Conservation (phyloP, 2,329 filamentous ascomycete genomes). For the Sodiomyces alkalinus region DNA sequence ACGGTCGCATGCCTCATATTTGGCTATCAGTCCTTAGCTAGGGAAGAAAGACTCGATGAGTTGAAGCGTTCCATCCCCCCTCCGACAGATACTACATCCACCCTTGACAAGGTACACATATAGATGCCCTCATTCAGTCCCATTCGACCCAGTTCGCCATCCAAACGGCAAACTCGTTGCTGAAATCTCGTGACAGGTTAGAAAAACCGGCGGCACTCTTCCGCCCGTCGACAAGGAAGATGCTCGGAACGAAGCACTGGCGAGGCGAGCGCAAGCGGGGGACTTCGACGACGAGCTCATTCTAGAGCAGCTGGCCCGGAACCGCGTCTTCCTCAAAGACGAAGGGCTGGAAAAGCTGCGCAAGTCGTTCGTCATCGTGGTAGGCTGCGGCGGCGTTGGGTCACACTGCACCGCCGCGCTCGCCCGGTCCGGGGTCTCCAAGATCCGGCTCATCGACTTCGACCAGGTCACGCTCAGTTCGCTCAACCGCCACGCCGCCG, state of each 20-base stretch:
- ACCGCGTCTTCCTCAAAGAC: conserved; percentile 77
- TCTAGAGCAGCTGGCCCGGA: conserved; percentile 84
- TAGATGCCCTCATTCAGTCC: neutral
- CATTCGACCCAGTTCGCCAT: neutral
- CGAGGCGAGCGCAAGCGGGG: conserved; percentile 42
- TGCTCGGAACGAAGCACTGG: conserved; percentile 40
- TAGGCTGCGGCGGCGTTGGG: conserved; percentile 88
- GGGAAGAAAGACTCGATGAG: conserved; percentile 35
- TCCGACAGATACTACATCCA: conserved; percentile 13
- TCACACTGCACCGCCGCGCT: conserved; percentile 82
- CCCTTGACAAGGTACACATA: conserved; percentile 13
- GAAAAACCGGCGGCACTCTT: conserved; percentile 41
- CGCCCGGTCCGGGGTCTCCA: conserved; percentile 77
- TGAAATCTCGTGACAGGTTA: conserved; percentile 30
- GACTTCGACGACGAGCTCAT: conserved; percentile 69
- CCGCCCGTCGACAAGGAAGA: conserved; percentile 42
- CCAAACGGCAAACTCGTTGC: neutral
- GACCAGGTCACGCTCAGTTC: conserved; percentile 94
- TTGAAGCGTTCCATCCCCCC: conserved; percentile 46
- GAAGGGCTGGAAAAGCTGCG: conserved; percentile 69
- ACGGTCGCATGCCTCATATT: conserved; percentile 45
- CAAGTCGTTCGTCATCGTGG: conserved; percentile 69
- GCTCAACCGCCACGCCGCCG: conserved; percentile 88
- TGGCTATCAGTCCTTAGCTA: conserved; percentile 44
- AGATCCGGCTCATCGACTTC: conserved; percentile 82